Evolutionary conservation across 1,139 yeast genomes (phyloP).

Genomic region (Magnusiomyces paraingens): DNA sequence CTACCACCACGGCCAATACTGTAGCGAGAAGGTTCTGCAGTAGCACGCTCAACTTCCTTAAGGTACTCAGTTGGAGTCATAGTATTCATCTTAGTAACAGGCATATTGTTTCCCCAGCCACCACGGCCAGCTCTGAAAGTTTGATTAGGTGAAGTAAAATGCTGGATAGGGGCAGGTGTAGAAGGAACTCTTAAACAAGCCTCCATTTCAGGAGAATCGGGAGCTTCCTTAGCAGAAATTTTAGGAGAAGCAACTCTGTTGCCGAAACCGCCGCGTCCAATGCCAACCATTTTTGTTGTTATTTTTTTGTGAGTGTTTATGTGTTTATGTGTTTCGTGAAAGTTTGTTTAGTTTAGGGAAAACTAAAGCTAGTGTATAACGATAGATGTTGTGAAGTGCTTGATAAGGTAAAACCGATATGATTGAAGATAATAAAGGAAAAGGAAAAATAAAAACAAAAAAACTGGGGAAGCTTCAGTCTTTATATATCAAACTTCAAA

Average conservation of each 20-base stretch:
- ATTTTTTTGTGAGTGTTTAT: neutral
- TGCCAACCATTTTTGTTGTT: constrained; percentile 25
- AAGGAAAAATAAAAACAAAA: neutral
- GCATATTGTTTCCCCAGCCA: constrained; percentile 34
- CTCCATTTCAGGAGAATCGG: constrained; percentile 15
- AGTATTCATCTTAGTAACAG: constrained; percentile 29
- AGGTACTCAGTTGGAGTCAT: constrained; percentile 33
- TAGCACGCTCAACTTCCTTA: constrained; percentile 31
- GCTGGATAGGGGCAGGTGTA: constrained; percentile 35
- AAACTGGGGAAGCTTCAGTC: neutral
- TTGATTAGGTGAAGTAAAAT: constrained; percentile 32
- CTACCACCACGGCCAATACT: constrained; percentile 36
- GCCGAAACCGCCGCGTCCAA: constrained; percentile 34
- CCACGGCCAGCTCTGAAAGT: constrained; percentile 36
- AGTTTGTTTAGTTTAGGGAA: neutral
- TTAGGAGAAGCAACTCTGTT: constrained; percentile 23
- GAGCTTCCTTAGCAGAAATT: constrained; percentile 9
- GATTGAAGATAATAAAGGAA: no score
- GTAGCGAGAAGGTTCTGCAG: constrained; percentile 30
- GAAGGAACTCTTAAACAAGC: constrained; percentile 19
- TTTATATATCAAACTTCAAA: neutral
- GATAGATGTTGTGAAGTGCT: neutral
- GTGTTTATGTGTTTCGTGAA: neutral
- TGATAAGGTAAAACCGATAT: no score
- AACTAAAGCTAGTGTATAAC: no score